These are phyloP conservation scores for Phyllosticta citribraziliensis DNA, from an alignment of 2,329 filamentous ascomycete genomes.

Conservation along the genomic window DNA sequence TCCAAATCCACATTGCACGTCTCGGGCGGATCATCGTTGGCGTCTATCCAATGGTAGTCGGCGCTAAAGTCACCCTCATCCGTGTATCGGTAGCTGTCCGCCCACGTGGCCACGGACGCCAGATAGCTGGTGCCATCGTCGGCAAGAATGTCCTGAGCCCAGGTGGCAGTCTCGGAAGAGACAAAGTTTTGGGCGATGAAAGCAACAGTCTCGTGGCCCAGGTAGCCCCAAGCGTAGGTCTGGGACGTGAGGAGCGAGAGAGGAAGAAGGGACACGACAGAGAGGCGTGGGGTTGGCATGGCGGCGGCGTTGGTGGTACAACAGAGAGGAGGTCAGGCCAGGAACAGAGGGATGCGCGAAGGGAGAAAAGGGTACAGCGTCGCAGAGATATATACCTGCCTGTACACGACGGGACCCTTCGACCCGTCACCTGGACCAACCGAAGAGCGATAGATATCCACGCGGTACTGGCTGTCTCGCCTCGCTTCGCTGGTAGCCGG, in stretches of 20 bases:
- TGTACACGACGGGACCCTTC: not conserved
- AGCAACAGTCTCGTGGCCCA: constrained; percentile 47
- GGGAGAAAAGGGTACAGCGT: not conserved
- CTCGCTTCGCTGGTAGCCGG: not conserved
- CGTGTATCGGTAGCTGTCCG: constrained; percentile 42
- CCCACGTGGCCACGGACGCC: constrained; percentile 45
- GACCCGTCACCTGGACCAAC: not conserved
- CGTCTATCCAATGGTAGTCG: constrained; percentile 44
- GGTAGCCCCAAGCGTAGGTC: constrained; percentile 38
- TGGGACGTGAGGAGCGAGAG: constrained; percentile 15
- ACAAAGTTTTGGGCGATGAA: constrained; percentile 44
- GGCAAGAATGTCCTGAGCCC: constrained; percentile 35
- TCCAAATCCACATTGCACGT: constrained; percentile 40
- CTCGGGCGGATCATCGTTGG: constrained; percentile 37
- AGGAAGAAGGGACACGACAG: not conserved
- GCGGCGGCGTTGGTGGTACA: not conserved
- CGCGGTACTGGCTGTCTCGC: not conserved
- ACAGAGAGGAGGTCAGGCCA: not conserved
- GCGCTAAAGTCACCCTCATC: constrained; percentile 38
- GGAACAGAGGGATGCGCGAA: not conserved
- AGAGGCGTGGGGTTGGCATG: not conserved
- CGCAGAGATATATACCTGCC: not conserved
- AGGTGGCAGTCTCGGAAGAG: constrained; percentile 32
- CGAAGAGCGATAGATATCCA: not conserved
- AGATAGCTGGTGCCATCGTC: constrained; percentile 38